Evolutionary conservation across 2,329 filamentous ascomycete genomes (phyloP), one percentile per base, ranked within the genome.

Genomic region (Dactylellina drechsleri): DNA sequence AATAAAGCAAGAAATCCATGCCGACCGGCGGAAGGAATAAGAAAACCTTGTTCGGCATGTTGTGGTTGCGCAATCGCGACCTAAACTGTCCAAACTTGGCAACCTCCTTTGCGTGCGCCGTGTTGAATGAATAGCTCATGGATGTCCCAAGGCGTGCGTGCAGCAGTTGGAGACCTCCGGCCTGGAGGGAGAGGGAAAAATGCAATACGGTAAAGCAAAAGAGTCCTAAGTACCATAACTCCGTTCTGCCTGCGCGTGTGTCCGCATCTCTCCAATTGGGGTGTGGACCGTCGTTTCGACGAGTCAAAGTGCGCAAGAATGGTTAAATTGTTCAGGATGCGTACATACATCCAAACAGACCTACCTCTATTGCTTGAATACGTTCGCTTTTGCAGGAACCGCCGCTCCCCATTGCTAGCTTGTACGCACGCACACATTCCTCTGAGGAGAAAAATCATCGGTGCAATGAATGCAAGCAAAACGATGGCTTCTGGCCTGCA

Each of bases 51-150:
- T 18, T 56, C 43, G 40, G 64, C 58, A 65, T 64, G 57, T 52
- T 58, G 62, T 67, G 70, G 71, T 75, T 75, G 71, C 71, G 71
- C 71, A 75, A 75, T 75, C 64, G 71, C 71, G 71, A 60, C 53
- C 64, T 64, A 68, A 73, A 31, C 49, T 52, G 26, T 45, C 31
- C 12, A 47, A 23, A 59, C 45, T 52, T 41, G 26, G 41, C 18
- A 18, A 18, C 18, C 26, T 18, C 23, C 18, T 41, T 36, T 36
- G 31, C 31, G 50, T 36, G 36, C 60, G 56, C 57, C 43, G 52
- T 74, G 62, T 67, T 57, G 70, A 64, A 64, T 65, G 43, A 40
- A 41, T 15, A 58, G 54, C 40, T 13, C 18, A n/a, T n/a, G 23
- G 18, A 58, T 20, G 18, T n/a, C 10, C 31, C 5, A 36, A 10